Base-by-base conservation (phyloP, 2,329 filamentous ascomycete genomes). In the Colletotrichum eremochloae region DNA sequence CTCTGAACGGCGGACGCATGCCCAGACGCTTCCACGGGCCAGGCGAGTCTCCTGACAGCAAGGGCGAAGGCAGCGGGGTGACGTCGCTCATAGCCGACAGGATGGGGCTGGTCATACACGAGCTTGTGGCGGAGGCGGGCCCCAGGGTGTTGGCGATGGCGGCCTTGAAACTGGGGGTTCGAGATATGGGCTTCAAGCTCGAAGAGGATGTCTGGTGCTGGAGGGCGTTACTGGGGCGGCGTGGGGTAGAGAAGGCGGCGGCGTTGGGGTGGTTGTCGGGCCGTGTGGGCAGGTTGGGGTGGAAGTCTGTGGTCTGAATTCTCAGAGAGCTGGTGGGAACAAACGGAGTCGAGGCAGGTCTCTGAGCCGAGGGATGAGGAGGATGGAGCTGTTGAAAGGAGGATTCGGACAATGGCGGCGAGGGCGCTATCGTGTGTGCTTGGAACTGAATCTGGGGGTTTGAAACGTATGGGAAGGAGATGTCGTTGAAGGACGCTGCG, bases 1-100 rank as follows among this genome's bases (percentile, higher is more conserved):
- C 88, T 75, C 83, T 83, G 48, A 85, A 91, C 62, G 81, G 80
- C 42, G 85, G 85, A 61, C 85, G 83, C 42, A 83, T 81, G 67
- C 81, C 80, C 68, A 90, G 81, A 78, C 84, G 85, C 79, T 86
- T 90, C 91, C 91, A 91, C 31, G 91, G 90, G 36, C 91, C 90
- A 15, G 91, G 89, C 1, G 91, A 93, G 76, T 92, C 90, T 74
- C 84, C 85, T 5, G 86, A 86, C 76, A 92, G 86, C 57, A 95
- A 86, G 5, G 93, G 93, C 31, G 93, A 96, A 3, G 93, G 93
- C 44, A 96, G 83, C 67, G 93, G 93, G 4, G 94, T 96, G 74
- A 96, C 84, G 79, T 94, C 92, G 73, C 91, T 90, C 90, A 95
- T 92, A 57, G 93, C 92, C 71, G 90, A 88, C 67, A 95, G 89